Percentiles rank a stretch among this genome's conserved stretches.
phyloP scores from a whole-genome alignment of 176 grass and related monocot genomes.

The Neostapfia colusana region DNA sequence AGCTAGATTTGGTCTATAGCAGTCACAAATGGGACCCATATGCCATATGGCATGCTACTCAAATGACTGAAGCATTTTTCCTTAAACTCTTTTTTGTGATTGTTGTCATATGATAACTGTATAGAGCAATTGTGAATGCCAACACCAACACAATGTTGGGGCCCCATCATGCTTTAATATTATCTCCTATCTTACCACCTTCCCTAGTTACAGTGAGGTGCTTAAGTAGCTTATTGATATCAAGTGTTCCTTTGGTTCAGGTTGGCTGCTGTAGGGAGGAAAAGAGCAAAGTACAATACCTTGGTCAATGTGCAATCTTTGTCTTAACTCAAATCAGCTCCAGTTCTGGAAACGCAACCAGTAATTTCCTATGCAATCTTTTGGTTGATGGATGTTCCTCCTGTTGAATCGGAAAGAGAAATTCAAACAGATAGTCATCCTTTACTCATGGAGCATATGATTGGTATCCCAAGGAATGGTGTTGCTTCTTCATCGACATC shows the following conservation, averaged over 20 bases:
- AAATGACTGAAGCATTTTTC: not conserved
- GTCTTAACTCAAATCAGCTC: slow-evolving; percentile 14
- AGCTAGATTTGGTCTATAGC: slow-evolving; percentile 7
- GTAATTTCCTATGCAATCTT: slow-evolving; percentile 42
- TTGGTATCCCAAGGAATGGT: slow-evolving; percentile 56
- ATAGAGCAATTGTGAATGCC: too few species aligned
- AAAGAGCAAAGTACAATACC: not conserved
- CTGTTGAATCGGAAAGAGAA: slow-evolving; percentile 36
- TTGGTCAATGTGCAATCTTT: slow-evolving; percentile 6
- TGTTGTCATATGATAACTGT: not conserved
- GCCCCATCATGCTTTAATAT: not conserved
- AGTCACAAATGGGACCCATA: not conserved
- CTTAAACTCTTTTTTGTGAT: slow-evolving; percentile 8
- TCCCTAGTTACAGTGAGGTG: slow-evolving; percentile 3
- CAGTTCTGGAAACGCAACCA: slow-evolving; percentile 22
- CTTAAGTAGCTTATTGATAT: slow-evolving; percentile 23
- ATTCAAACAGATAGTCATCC: slow-evolving; percentile 40
- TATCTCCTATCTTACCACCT: slow-evolving; percentile 6
- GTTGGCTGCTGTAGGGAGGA: not conserved
- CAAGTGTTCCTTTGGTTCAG: slow-evolving; percentile 29
- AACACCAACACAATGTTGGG: not conserved
- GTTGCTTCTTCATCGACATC: slow-evolving; percentile 56
- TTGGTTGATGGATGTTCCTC: slow-evolving; percentile 52
- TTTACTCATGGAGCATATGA: slow-evolving; percentile 60
- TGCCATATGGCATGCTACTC: not conserved